phyloP scores from a whole-genome alignment of 1,284 basidiomycete genomes.

The Phellopilus nigrolimitatus region DNA sequence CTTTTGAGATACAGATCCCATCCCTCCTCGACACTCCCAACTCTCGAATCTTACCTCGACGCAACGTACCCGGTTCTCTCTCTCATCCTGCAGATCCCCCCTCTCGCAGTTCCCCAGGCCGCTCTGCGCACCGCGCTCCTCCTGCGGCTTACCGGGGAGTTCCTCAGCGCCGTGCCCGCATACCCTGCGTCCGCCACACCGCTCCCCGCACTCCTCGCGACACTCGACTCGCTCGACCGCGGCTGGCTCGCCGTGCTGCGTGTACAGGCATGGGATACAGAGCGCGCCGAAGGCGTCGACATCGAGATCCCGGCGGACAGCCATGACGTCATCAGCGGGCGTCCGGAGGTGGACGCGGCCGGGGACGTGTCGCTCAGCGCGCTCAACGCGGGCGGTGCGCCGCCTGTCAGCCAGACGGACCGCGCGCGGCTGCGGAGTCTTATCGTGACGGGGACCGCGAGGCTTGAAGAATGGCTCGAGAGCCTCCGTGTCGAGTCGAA shows the following conservation, averaged over 20 bases:
- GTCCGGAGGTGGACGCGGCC: constrained; percentile 4
- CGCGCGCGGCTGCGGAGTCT: constrained; percentile 59
- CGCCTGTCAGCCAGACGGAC: constrained; percentile 61
- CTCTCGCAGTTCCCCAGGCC: constrained; percentile 51
- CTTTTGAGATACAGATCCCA: constrained; percentile 40
- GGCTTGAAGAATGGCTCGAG: constrained; percentile 64
- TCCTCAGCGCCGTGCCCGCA: constrained; percentile 51
- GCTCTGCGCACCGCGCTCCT: constrained; percentile 58
- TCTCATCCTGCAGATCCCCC: constrained; percentile 66
- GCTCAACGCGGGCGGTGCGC: constrained; percentile 27
- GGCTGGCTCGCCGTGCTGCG: constrained; percentile 64
- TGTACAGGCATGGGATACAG: constrained; percentile 58
- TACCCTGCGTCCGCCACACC: constrained; percentile 43
- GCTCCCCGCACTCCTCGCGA: constrained; percentile 51
- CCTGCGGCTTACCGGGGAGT: constrained; percentile 65
- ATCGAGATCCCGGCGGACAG: constrained; percentile 27
- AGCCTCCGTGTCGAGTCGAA: constrained; percentile 25
- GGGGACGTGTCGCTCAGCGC: background rate
- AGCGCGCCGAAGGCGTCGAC: constrained; percentile 40
- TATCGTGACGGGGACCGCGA: constrained; percentile 50
- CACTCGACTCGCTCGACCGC: constrained; percentile 64
- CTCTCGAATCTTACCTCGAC: constrained; percentile 52
- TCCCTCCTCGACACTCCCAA: constrained; percentile 48
- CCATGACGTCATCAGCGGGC: background rate
- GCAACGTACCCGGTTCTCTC: constrained; percentile 50